Evolutionary conservation across 305 asterid genomes (phyloP).

Genomic region (Fraxinus paxiana): DNA sequence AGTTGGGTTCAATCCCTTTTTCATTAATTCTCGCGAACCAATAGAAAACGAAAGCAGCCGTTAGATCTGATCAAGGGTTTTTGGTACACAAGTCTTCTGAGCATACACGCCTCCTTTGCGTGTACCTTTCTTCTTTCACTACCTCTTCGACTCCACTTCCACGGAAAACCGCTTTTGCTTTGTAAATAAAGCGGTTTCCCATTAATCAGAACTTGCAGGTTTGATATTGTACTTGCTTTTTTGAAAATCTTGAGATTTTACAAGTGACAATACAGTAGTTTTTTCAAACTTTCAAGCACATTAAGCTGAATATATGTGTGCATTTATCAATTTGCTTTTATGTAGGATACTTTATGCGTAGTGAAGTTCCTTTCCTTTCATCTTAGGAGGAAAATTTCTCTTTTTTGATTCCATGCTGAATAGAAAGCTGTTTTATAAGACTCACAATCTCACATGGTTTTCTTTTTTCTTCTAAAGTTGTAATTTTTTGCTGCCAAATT

Average conservation of each 20-base stretch:
- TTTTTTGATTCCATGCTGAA: neutral
- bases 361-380: neutral
- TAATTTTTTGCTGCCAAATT: neutral
- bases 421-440: neutral
- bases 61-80: conserved; percentile 35
- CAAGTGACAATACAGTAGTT: neutral
- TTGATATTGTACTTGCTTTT: neutral
- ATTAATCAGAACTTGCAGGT: neutral
- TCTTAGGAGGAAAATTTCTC: neutral
- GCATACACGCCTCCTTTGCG: conserved; percentile 29
- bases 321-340: neutral
- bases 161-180: conserved; percentile 30
- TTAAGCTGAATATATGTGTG: neutral
- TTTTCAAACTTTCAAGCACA: neutral
- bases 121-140: neutral
- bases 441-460: neutral
- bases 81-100: neutral
- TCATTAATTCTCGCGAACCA: neutral
- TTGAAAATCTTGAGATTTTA: neutral
- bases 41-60: conserved; percentile 12
- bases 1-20: no score
- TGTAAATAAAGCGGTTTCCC: conserved; percentile 29
- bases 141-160: neutral
- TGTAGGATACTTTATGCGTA: neutral
- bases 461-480: neutral